Base-by-base conservation (phyloP, 768 basidiomycete genomes). In the Tremella yokohamensis region DNA sequence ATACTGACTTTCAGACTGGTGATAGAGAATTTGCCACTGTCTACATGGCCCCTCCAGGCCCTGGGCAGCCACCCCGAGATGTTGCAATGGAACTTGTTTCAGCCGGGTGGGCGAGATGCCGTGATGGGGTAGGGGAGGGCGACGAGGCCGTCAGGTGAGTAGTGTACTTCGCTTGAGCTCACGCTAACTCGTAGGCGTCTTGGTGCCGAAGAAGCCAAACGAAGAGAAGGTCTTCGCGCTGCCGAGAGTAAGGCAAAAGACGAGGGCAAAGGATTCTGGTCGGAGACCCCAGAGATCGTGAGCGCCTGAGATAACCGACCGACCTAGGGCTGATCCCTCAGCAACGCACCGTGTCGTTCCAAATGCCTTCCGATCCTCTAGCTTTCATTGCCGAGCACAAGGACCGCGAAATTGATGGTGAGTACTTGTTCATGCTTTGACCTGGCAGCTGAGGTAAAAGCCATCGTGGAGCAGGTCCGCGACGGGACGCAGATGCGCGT, bases 81-180 rank as follows among this genome's bases (percentile, higher is more conserved):
- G 64, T 78, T 12, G 71, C 74, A 15, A 50, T 58, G 44, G 47
- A 74, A 11, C 62, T 94, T n/a, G 81, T 98, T 40, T 84, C 82
- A 70, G 84, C 83, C 60, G 96, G 94, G n/a, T 97, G 91, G 91
- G 90, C 84, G 11, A 93, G 89, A 78, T 79, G 91, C 42, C 90
- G 96, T 76, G 94, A 97, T 61, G 64, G 68, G 37, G 70, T 74
- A 12, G 66, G 74, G 61, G 64, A 91, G 87, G 76, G 84, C 19
- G 75, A 77, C 18, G 74, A 76, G 52, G 74, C 74, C 40, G 65
- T 75, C 54, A 50, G 72, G 70, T 71, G 20, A 39, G 70, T 52
- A 8, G 3, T 15, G n/a, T 22, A 40, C 24, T 34, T 13, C 8
- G 15, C 49, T 1, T 51, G 22, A 6, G 25, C 60, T n/a, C 26